A percentile compares a stretch with the other conserved stretches of the same genome.
Conservation (phyloP, 1,139 yeast species). For the Nakaseomyces kungkrabaensis region DNA sequence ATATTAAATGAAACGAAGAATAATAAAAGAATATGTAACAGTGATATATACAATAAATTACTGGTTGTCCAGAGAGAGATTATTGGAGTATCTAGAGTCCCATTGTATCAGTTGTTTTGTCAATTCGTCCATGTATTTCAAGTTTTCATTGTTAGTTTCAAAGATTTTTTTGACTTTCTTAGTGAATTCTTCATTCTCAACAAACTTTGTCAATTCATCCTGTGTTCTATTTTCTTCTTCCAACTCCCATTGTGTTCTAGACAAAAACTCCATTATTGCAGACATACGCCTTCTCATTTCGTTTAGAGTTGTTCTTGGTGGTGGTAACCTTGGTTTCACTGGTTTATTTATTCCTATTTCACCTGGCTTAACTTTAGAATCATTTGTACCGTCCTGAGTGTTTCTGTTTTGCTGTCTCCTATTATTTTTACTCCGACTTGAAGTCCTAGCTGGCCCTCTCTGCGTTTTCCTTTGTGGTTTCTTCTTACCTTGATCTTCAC, state of each 20-base stretch:
- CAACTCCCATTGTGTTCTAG: conserved; percentile 72
- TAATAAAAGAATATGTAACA: not conserved
- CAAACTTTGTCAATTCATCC: conserved; percentile 37
- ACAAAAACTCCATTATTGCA: conserved; percentile 83
- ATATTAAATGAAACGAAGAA: not conserved
- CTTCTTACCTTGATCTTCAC: conserved; percentile 10
- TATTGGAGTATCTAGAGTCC: conserved; percentile 52
- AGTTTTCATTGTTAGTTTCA: conserved; percentile 47
- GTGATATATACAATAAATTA: not conserved
- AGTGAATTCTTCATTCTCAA: conserved; percentile 34
- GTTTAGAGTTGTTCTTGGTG: conserved; percentile 57
- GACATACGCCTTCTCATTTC: conserved; percentile 85
- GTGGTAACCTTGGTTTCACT: conserved; percentile 75
- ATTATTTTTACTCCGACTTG: conserved; percentile 8
- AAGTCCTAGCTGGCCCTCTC: conserved; percentile 7
- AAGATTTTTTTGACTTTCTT: conserved; percentile 32
- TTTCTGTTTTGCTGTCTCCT: conserved; percentile 15
- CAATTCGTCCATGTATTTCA: conserved; percentile 56
- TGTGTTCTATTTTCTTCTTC: conserved; percentile 58
- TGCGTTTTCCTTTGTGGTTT: conserved; percentile 8
- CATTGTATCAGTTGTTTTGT: conserved; percentile 61
- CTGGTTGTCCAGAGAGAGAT: not conserved
- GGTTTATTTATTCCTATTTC: conserved; percentile 45
- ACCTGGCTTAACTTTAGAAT: conserved; percentile 12
- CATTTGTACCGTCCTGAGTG: conserved; percentile 11